A percentile compares a stretch with the other conserved stretches of the same genome.
Evolutionary conservation across 2,329 filamentous ascomycete genomes (phyloP).

Genomic region (Penicillium sp.): DNA sequence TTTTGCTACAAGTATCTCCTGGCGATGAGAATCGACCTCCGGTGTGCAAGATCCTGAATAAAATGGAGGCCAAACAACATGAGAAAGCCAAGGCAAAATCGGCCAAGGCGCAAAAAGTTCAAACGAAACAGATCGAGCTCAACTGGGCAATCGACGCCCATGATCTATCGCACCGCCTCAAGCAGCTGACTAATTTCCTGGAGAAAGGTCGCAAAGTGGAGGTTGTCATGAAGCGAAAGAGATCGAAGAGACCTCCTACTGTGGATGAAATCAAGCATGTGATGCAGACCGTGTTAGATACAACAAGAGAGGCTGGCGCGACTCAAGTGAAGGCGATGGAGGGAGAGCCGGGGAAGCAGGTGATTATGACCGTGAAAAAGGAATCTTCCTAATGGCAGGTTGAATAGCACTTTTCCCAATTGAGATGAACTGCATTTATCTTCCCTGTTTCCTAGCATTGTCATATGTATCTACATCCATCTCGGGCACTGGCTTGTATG

Average conservation of each 20-base stretch:
- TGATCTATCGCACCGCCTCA: conserved; percentile 67
- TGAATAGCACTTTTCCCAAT: too few relatives aligned
- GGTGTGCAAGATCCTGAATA: conserved; percentile 63
- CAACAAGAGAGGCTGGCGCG: conserved; percentile 39
- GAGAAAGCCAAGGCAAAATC: conserved; percentile 26
- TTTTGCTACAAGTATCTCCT: conserved; percentile 47
- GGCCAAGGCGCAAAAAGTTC: conserved; percentile 38
- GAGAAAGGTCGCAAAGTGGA: conserved; percentile 70
- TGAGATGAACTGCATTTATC: too few relatives aligned
- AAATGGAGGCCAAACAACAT: conserved; percentile 27
- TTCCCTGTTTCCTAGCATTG: too few relatives aligned
- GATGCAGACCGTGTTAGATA: conserved; percentile 46
- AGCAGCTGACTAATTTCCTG: conserved; percentile 63
- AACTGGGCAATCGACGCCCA: conserved; percentile 78
- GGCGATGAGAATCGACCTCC: conserved; percentile 40
- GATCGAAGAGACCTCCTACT: conserved; percentile 54
- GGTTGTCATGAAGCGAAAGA: conserved; percentile 63
- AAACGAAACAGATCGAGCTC: conserved; percentile 72
- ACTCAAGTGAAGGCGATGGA: conserved; percentile 39
- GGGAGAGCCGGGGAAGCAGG: conserved; percentile 35
- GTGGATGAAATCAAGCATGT: conserved; percentile 56
- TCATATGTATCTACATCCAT: too few relatives aligned
- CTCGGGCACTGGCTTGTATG: too few relatives aligned
- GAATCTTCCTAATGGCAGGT: conserved; percentile 9
- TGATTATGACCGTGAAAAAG: conserved; percentile 35